Evolutionary conservation across 805 yeast species (phyloP).

Genomic region (Teunomyces tritomae): DNA sequence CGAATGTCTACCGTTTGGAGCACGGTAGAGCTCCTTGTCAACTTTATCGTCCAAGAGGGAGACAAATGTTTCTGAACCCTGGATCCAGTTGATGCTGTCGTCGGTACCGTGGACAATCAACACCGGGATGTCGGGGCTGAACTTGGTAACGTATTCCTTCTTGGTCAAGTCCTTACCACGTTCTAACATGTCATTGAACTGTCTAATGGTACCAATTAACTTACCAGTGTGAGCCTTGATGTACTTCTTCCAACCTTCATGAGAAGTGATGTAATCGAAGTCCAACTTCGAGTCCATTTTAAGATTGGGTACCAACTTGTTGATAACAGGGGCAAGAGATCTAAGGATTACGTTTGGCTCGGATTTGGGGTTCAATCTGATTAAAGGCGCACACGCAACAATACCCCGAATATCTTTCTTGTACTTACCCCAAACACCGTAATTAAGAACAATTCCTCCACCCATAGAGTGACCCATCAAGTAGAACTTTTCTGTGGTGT

Average conservation of each 20-base stretch:
- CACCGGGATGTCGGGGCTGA: slow-evolving; percentile 44
- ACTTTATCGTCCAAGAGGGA: slow-evolving; percentile 28
- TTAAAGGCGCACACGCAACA: slow-evolving; percentile 58
- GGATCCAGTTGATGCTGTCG: slow-evolving; percentile 60
- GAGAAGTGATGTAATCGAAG: slow-evolving; percentile 52
- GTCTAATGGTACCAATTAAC: slow-evolving; percentile 51
- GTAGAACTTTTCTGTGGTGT: slow-evolving; percentile 39
- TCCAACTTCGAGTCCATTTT: slow-evolving; percentile 55
- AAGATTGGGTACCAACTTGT: slow-evolving; percentile 43
- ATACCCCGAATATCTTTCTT: slow-evolving; percentile 46
- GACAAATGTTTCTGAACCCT: slow-evolving; percentile 45
- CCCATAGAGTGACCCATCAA: slow-evolving; percentile 81
- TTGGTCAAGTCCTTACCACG: slow-evolving; percentile 57
- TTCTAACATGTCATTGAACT: slow-evolving; percentile 58
- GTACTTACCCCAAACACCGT: slow-evolving; percentile 54
- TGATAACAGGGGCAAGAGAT: slow-evolving; percentile 37
- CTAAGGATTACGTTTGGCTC: slow-evolving; percentile 49
- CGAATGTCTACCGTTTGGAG: slow-evolving; percentile 42
- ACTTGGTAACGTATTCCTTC: slow-evolving; percentile 32
- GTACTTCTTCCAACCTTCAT: slow-evolving; percentile 45
- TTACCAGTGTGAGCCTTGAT: slow-evolving; percentile 38
- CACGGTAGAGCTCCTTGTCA: slow-evolving; percentile 26
- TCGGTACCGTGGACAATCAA: slow-evolving; percentile 59
- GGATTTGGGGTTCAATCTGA: slow-evolving; percentile 56
- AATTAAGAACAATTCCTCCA: slow-evolving; percentile 67